Conservation (phyloP, 1,284 basidiomycete species). For the Pulveroboletus ridleyi region DNA sequence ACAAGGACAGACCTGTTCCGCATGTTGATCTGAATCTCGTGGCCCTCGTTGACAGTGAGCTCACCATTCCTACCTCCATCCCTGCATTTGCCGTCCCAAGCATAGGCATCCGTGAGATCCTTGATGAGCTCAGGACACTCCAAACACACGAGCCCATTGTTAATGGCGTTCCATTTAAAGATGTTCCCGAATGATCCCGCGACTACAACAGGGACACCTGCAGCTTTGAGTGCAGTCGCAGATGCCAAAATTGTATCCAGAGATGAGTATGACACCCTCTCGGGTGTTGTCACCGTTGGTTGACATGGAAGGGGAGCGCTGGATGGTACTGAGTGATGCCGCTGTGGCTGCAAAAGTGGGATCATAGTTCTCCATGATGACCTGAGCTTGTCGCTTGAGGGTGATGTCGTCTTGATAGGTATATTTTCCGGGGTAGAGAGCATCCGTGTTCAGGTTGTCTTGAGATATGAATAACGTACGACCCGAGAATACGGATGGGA, state of each 20-base stretch:
- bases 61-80: slow-evolving; percentile 81
- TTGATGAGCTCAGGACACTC: slow-evolving; percentile 91
- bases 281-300: slow-evolving; percentile 37
- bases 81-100: slow-evolving; percentile 76
- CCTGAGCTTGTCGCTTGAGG: slow-evolving; percentile 90
- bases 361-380: slow-evolving; percentile 99
- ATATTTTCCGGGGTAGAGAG: slow-evolving; percentile 99
- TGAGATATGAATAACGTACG: slow-evolving; percentile 93
- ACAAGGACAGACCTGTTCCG: slow-evolving; percentile 71
- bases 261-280: slow-evolving; percentile 81
- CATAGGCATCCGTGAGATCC: slow-evolving; percentile 82
- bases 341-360: slow-evolving; percentile 84
- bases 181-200: slow-evolving; percentile 99
- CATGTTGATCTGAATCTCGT: slow-evolving; percentile 74
- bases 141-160: slow-evolving; percentile 96
- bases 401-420: slow-evolving; percentile 99
- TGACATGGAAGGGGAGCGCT: slow-evolving; percentile 13
- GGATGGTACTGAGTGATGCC: slow-evolving; percentile 54
- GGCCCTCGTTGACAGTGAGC: slow-evolving; percentile 79
- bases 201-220: slow-evolving; percentile 93
- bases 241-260: slow-evolving; percentile 99
- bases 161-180: slow-evolving; percentile 99
- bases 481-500: slow-evolving; percentile 87
- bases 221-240: slow-evolving; percentile 95
- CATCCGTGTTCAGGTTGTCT: slow-evolving; percentile 98